These are phyloP conservation scores for Ramularia endophylla DNA, from an alignment of 2,329 filamentous ascomycete genomes.

Conservation along the genomic window DNA sequence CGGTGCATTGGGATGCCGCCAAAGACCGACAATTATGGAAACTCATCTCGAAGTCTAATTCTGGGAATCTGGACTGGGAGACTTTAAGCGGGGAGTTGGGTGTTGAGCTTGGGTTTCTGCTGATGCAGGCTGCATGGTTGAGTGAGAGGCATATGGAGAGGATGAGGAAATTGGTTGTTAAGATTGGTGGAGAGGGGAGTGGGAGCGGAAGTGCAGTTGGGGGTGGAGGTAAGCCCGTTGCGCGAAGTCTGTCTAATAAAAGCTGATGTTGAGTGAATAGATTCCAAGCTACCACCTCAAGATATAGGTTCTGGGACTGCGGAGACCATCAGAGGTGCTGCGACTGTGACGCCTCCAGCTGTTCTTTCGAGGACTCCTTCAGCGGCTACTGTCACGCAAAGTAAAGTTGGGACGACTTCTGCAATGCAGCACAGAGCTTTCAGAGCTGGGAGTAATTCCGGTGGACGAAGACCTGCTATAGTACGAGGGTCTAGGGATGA, in stretches of 20 bases:
- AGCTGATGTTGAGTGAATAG: no score
- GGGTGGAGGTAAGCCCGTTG: neutral
- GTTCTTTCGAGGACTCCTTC: conserved; percentile 40
- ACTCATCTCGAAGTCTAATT: conserved; percentile 68
- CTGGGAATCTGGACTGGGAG: conserved; percentile 66
- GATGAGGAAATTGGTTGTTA: conserved; percentile 83
- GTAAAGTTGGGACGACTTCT: conserved; percentile 10
- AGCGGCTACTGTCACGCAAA: conserved; percentile 44
- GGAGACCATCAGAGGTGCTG: no score
- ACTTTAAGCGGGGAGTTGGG: conserved; percentile 56
- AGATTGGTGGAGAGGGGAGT: conserved; percentile 34
- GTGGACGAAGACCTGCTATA: conserved; percentile 10
- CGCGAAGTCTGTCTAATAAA: no score
- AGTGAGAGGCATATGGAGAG: conserved; percentile 88
- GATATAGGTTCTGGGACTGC: no score
- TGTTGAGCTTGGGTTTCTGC: conserved; percentile 79
- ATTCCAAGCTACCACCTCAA: conserved; percentile 10
- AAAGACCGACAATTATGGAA: conserved; percentile 92
- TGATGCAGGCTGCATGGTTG: conserved; percentile 90
- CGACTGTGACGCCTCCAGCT: no score
- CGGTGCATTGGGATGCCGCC: conserved; percentile 77
- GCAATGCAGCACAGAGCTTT: conserved; percentile 17
- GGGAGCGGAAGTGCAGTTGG: conserved; percentile 38
- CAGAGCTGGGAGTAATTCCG: conserved; percentile 34
- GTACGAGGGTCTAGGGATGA: conserved; percentile 15